These are phyloP conservation scores for Aspergillus unguis DNA, from an alignment of 2,329 filamentous ascomycete species.

Conservation along the genomic window DNA sequence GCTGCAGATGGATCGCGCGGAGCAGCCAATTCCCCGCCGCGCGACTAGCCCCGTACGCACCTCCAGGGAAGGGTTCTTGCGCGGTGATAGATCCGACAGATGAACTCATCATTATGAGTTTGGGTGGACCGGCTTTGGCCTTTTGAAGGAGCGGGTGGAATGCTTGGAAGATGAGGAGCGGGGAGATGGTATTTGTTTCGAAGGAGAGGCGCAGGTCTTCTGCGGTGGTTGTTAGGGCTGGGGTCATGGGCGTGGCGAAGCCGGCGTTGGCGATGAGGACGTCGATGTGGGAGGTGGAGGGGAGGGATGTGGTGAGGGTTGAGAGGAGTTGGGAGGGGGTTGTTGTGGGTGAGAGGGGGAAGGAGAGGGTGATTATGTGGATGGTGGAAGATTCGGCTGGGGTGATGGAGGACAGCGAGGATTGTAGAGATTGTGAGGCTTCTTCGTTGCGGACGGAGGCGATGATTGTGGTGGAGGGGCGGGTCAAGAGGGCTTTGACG, in stretches of 20 bases:
- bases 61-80: conserved; percentile 20
- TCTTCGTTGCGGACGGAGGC: conserved; percentile 21
- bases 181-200: conserved; percentile 35
- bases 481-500: conserved; percentile 20
- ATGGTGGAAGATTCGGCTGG: conserved; percentile 13
- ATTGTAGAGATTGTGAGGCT: conserved; percentile 9
- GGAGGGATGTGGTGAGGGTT: conserved; percentile 14
- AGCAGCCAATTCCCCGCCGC: conserved; percentile 23
- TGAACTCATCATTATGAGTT: conserved; percentile 21
- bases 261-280: conserved; percentile 28
- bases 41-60: conserved; percentile 24
- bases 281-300: conserved; percentile 27
- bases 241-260: conserved; percentile 58
- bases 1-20: conserved; percentile 26
- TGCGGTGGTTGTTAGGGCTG: conserved; percentile 41
- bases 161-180: conserved; percentile 26
- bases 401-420: background rate
- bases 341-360: conserved; percentile 14
- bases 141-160: conserved; percentile 19
- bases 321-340: conserved; percentile 1
- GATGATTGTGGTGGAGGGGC: conserved; percentile 22
- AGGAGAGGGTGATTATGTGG: conserved; percentile 20
- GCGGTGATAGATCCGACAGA: conserved; percentile 22
- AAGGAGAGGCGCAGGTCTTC: conserved; percentile 19
- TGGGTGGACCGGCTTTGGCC: conserved; percentile 8